These are phyloP conservation scores for Coelastrella sp. DNA, from an alignment of 139 green algal species.

Conservation along the genomic window DNA sequence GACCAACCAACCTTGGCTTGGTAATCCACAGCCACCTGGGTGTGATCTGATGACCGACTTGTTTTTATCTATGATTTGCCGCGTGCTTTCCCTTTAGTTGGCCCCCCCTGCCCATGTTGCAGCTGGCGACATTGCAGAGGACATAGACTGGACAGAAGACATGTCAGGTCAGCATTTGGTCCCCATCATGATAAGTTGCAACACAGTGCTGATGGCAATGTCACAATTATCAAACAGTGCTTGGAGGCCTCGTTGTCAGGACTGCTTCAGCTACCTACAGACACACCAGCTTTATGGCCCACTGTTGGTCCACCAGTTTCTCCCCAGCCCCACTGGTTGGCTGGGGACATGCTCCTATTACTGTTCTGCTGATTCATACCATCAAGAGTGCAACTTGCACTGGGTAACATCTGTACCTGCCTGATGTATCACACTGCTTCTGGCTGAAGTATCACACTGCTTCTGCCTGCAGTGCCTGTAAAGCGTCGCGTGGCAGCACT, in stretches of 20 bases:
- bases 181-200: neutral
- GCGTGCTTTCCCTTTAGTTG: neutral
- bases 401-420: neutral
- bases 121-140: constrained; percentile 29
- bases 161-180: constrained; percentile 9
- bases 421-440: neutral
- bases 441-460: neutral
- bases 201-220: neutral
- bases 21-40: neutral
- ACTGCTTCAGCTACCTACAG: no score
- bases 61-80: no score
- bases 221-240: neutral
- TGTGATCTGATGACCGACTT: neutral
- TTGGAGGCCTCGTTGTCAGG: no score
- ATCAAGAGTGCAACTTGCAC: no score
- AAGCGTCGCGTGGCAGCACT: constrained; percentile 61
- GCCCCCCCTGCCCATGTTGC: neutral
- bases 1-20: no score
- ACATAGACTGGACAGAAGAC: constrained; percentile 53
- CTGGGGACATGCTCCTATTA: no score
- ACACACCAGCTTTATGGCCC: no score
- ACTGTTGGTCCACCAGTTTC: no score
- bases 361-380: no score
- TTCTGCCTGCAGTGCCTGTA: constrained; percentile 18
- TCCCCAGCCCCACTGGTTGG: no score